phyloP scores from a whole-genome alignment of 495 filamentous ascomycete species.

The Penicillium diatomitis region DNA sequence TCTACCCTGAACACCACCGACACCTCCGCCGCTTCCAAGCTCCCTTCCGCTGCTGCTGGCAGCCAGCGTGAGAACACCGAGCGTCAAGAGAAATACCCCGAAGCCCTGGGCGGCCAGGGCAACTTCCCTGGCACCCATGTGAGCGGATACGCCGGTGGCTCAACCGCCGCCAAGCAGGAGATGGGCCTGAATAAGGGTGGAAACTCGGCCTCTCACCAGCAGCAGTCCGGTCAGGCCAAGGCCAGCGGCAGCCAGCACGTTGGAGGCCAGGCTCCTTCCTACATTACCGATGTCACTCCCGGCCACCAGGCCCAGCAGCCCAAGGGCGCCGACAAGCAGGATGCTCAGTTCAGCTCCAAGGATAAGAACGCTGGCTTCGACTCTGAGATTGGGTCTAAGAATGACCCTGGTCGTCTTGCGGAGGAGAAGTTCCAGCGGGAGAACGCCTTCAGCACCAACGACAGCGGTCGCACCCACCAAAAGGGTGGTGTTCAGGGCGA shows the following conservation, averaged over 20 bases:
- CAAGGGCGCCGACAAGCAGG: conserved; percentile 24
- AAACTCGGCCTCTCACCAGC: conserved; percentile 9
- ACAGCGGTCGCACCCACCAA: conserved; percentile 32
- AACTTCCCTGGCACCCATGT: conserved; percentile 39
- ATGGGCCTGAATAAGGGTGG: conserved; percentile 19
- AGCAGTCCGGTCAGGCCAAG: conserved; percentile 3
- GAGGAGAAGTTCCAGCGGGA: conserved; percentile 38
- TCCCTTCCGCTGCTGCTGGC: conserved; percentile 42
- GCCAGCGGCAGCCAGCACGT: conserved; percentile 26
- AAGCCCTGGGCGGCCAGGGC: conserved; percentile 40
- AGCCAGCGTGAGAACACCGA: conserved; percentile 38
- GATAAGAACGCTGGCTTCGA: conserved; percentile 47
- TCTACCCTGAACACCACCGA: conserved; percentile 51
- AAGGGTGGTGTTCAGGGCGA: conserved; percentile 25
- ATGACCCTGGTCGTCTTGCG: conserved; percentile 54
- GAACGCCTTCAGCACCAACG: conserved; percentile 29
- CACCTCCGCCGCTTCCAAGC: conserved; percentile 39
- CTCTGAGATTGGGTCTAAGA: conserved; percentile 47
- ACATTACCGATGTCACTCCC: conserved; percentile 30
- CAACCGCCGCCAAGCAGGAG: conserved; percentile 31
- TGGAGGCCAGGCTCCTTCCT: conserved; percentile 33
- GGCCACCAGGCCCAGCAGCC: conserved; percentile 35
- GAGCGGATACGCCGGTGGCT: conserved; percentile 36
- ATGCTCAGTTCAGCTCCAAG: conserved; percentile 5
- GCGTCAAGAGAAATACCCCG: conserved; percentile 39